Evolutionary conservation across 1,139 yeast species (phyloP), one percentile per base, ranked within the genome.

Genomic region (Nakaseomyces uthaithaninus): DNA sequence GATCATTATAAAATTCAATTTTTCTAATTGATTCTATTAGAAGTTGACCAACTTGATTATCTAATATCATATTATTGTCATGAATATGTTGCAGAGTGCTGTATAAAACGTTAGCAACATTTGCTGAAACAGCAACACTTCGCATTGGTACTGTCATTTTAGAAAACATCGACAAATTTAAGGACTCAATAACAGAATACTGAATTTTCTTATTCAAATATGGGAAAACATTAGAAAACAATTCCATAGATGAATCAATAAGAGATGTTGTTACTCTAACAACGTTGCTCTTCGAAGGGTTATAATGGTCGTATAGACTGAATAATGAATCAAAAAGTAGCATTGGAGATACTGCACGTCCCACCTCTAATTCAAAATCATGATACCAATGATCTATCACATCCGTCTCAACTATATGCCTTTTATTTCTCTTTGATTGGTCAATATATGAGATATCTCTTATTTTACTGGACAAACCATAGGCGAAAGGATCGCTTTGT

Each of bases 161-260:
- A 26, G 65, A 63, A 35, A 65, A 58, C 28, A 76, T 49, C 6
- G 80, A 74, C 3, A 78, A 67, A 50, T 89, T 71, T 46, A 91
- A 64, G 45, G 81, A 87, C 50, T 89, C 97, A 36, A 91, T 62
- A 27, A 91, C 69, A 1, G 96, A 86, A 43, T 82, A 80, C 55
- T 91, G 96, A 42, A 91, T 82, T 47, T 86, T 84, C 8, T 75
- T 62, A n/a, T 89, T 75, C 51, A 91, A 72, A 45, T 71, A 68
- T 0, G 94, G 86, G 50, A 91, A 82, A 0, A 82, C 70, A 7
- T 72, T 55, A 9, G 83, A 78, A 53, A 87, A 84, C 4, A 87
- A 67, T 45, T 81, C 87, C 52, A 91, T 79, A 0, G 95, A 80
- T 1, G 75, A 61, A 60, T 91, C 95, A 17, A 86, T 73, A 10